Evolutionary conservation across 805 yeast genomes (phyloP), one percentile per base, ranked within the genome.

Genomic region (Saccharomycopsis javanensis): DNA sequence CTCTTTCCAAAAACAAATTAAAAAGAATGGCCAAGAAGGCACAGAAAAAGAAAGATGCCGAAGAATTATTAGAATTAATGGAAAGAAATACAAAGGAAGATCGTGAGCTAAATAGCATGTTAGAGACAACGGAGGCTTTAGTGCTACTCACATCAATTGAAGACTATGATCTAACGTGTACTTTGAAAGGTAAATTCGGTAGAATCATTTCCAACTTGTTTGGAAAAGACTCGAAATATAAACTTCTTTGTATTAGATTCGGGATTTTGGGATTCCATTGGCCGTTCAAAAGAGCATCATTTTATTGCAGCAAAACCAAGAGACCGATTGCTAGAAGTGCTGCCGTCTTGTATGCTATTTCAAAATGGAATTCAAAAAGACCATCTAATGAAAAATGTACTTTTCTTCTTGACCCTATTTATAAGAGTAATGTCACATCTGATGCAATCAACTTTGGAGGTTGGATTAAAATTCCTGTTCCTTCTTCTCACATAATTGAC

Each of bases 271-370:
- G 48, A 1, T 42, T 42, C 8, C 48, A 42, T 42, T 42, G 48
- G 48, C 48, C 48, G 25, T 42, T 42, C 25, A 42, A 42, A n/a
- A 42, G 48, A 42, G 48, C 48, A 42, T 42, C 48, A 23, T 42
- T 42, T 23, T 42, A 42, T 23, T 42, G 48, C 13, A 42, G 48
- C 28, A 42, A 42, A 13, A 42, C 48, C 7, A 42, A 42, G 23
- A 42, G 48, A n/a, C 48, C 48, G 23, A 42, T 16, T 42, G 48
- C 48, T n/a, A 42, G 48, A 42, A 42, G 48, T 42, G 48, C 48
- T 1, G 48, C 48, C 2, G 48, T 42, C 23, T 16, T 42, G 23
- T 42, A 20, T 42, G 28, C 48, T 23, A 42, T 42, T 20, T 42
- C 48, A 42, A 42, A 42, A n/a, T 42, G 48, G 48, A 42, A 42